Conservation (phyloP, 371 early-diverging fungal species). For the Dentiscutata heterogama region DNA sequence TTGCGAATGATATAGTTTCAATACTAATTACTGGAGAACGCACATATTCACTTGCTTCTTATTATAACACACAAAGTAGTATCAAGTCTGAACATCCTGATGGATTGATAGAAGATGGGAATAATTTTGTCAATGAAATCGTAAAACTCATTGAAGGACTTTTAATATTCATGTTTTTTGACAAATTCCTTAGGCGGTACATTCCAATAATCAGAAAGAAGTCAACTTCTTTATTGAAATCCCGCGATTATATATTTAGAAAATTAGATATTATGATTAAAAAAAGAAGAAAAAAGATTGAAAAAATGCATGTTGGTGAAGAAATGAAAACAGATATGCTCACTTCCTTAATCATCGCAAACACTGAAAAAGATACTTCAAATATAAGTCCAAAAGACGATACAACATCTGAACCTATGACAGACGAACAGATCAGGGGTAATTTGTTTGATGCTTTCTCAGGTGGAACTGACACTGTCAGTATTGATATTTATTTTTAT, state of each 20-base stretch:
- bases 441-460: constrained; percentile 12
- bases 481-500: too few species aligned
- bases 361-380: constrained; percentile 6
- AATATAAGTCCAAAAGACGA: neutral
- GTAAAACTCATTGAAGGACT: neutral
- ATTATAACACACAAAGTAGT: neutral
- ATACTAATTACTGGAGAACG: constrained; percentile 10
- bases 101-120: neutral
- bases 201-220: neutral
- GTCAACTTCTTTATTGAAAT: neutral
- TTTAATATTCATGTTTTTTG: neutral
- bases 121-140: constrained; percentile 2
- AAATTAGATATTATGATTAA: neutral
- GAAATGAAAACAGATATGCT: constrained; percentile 3
- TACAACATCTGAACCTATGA: neutral
- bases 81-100: neutral
- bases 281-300: neutral
- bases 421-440: neutral
- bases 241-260: neutral
- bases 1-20: constrained; percentile 12
- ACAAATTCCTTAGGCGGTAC: constrained; percentile 1
- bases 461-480: neutral
- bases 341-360: constrained; percentile 1
- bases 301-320: too few species aligned
- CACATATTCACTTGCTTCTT: neutral